These are phyloP conservation scores for Salix udensis DNA, from an alignment of 345 rosid species.

Conservation along the genomic window DNA sequence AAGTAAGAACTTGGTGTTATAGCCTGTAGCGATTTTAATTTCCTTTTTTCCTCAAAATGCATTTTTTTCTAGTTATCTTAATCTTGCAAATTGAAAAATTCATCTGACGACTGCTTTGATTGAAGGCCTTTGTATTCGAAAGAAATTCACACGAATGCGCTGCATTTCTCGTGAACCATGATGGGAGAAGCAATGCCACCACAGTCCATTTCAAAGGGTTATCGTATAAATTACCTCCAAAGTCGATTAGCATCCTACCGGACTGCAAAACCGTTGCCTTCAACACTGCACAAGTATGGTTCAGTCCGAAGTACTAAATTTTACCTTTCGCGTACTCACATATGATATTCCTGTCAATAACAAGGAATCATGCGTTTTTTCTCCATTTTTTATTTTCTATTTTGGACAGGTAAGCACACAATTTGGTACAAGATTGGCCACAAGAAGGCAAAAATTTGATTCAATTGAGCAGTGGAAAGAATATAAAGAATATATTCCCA, in stretches of 20 bases:
- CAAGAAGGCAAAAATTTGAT: slow-evolving; percentile 34
- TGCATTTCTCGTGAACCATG: slow-evolving; percentile 58
- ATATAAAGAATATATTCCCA: slow-evolving; percentile 44
- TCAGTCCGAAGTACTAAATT: background rate
- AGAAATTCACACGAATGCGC: slow-evolving; percentile 37
- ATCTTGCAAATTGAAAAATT: background rate
- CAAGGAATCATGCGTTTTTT: background rate
- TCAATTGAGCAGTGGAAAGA: slow-evolving; percentile 46
- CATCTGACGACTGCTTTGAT: background rate
- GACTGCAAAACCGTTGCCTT: slow-evolving; percentile 60
- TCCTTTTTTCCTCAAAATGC: background rate
- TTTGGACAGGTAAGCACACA: slow-evolving; percentile 44
- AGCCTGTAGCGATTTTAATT: no score
- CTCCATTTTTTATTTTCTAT: background rate
- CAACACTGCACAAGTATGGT: slow-evolving; percentile 60
- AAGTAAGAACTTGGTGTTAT: slow-evolving; percentile 29
- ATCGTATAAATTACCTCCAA: slow-evolving; percentile 45
- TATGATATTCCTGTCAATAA: background rate
- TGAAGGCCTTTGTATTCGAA: slow-evolving; percentile 54
- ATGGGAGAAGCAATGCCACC: slow-evolving; percentile 19
- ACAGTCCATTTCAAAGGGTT: slow-evolving; percentile 37
- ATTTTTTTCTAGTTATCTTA: background rate
- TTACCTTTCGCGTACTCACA: background rate
- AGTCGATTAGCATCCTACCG: slow-evolving; percentile 56
- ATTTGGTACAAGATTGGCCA: slow-evolving; percentile 40